Conservation (phyloP, 768 basidiomycete species). For the Xerocomus brunneocitrinus region DNA sequence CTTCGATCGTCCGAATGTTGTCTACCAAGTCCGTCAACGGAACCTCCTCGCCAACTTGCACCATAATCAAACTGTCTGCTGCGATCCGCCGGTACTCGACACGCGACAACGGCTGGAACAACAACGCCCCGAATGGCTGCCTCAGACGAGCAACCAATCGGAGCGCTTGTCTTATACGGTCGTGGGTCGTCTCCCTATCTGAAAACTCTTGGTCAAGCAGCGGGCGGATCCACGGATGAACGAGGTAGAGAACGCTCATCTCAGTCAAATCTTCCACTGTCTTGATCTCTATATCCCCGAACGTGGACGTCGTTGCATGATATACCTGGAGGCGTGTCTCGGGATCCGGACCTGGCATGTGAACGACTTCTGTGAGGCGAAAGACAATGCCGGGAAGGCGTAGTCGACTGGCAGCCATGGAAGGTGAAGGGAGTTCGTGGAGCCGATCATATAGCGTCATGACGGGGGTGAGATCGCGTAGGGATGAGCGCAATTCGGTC, state of each 20-base stretch:
- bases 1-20: background rate
- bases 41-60: background rate
- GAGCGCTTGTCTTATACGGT: background rate
- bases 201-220: background rate
- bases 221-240: background rate
- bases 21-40: background rate
- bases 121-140: background rate
- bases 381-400: background rate
- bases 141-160: background rate
- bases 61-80: background rate
- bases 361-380: background rate
- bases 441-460: background rate
- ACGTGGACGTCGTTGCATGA: background rate
- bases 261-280: background rate
- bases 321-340: background rate
- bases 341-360: background rate
- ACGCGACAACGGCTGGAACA: background rate
- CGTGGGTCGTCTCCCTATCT: background rate
- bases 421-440: background rate
- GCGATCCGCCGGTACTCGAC: background rate
- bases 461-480: background rate
- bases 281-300: slow-evolving; percentile 8
- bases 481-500: background rate
- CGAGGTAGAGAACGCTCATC: background rate
- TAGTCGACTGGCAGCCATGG: background rate